Evolutionary conservation across 495 filamentous ascomycete genomes (phyloP).

Genomic region (Chaetomium fimeti): DNA sequence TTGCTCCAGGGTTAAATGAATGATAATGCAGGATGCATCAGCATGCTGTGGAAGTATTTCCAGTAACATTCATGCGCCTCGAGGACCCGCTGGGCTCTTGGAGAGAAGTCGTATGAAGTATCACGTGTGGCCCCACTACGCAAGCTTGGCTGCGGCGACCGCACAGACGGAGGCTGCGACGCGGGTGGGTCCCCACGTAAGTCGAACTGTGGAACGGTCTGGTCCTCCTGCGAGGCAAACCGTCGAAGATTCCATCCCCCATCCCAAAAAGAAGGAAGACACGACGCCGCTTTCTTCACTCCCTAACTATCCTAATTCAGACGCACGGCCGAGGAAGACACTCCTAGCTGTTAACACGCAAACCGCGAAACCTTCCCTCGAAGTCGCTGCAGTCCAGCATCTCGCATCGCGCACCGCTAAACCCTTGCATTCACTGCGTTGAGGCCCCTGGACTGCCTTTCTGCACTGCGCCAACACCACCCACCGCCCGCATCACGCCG

Average conservation of each 20-base stretch:
- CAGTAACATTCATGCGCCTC: too few species aligned
- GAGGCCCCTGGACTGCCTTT: background rate
- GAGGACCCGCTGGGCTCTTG: too few species aligned
- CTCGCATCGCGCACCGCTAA: background rate
- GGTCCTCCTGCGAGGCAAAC: constrained; percentile 20
- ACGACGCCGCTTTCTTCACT: constrained; percentile 4
- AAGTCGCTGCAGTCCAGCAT: background rate
- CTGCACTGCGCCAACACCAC: background rate
- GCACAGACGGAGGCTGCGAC: constrained; percentile 19
- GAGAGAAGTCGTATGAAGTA: too few species aligned
- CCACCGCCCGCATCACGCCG: constrained; percentile 17
- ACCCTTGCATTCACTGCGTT: background rate
- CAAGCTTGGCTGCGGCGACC: too few species aligned
- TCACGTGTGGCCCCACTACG: constrained; percentile 3
- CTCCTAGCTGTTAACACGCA: background rate
- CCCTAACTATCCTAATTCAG: background rate
- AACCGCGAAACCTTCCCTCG: background rate
- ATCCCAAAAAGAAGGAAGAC: background rate
- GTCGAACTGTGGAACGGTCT: constrained; percentile 16
- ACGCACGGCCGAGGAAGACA: background rate
- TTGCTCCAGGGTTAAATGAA: background rate
- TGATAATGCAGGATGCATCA: too few species aligned
- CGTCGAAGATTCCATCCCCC: constrained; percentile 18
- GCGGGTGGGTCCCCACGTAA: constrained; percentile 14
- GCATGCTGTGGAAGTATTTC: too few species aligned